Conservation (phyloP, 2,329 filamentous ascomycete genomes). For the Claviceps citrina region DNA sequence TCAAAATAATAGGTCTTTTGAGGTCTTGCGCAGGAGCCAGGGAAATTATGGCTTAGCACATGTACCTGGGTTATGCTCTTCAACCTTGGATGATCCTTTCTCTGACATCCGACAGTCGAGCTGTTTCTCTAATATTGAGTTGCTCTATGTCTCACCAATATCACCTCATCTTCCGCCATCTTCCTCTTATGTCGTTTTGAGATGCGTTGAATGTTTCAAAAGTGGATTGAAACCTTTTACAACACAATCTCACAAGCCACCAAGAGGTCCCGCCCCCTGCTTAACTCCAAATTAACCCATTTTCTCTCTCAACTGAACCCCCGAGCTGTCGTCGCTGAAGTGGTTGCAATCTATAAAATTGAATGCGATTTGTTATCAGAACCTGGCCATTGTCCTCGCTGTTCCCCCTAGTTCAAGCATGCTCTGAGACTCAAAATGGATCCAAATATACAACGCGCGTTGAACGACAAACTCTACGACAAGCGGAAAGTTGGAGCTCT, state of each 20-base stretch:
- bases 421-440: constrained; percentile 49
- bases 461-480: constrained; percentile 98
- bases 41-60: too few relatives aligned
- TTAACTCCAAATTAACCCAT: background rate
- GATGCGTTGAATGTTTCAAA: background rate
- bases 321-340: background rate
- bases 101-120: too few relatives aligned
- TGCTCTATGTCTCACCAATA: too few relatives aligned
- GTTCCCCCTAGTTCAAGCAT: background rate
- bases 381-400: background rate
- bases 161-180: too few relatives aligned
- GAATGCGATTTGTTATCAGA: background rate
- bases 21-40: too few relatives aligned
- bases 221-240: background rate
- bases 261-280: background rate
- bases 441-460: constrained; percentile 68
- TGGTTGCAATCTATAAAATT: background rate
- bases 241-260: background rate
- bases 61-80: too few relatives aligned
- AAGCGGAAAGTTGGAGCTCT: constrained; percentile 92
- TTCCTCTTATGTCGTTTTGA: background rate
- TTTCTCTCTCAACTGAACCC: background rate
- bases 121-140: too few relatives aligned
- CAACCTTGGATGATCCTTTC: too few relatives aligned
- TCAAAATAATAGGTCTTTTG: too few relatives aligned